Percentiles rank a stretch among this genome's conserved stretches.
These are phyloP conservation scores for Biancaea sappan DNA, from an alignment of 306 rosid genomes.

Conservation along the genomic window DNA sequence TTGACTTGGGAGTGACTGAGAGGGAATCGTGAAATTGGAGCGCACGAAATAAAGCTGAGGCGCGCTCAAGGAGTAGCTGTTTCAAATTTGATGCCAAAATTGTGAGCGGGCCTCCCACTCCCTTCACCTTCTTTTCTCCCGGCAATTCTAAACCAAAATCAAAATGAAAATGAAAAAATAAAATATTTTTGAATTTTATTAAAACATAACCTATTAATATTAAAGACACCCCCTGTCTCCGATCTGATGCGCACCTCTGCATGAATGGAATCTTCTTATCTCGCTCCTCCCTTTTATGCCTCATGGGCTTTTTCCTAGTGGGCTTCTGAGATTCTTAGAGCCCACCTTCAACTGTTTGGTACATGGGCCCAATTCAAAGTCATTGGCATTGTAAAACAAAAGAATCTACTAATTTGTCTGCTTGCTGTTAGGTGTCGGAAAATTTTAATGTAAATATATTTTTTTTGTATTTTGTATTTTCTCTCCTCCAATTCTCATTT, in stretches of 20 bases:
- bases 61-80: constrained; percentile 37
- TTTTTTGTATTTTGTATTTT: too few relatives aligned
- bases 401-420: too few relatives aligned
- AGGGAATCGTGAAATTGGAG: constrained; percentile 28
- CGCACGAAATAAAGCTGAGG: constrained; percentile 21
- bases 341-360: background rate
- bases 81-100: constrained; percentile 63
- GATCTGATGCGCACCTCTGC: background rate
- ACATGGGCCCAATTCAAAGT: background rate
- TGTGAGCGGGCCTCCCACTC: constrained; percentile 45
- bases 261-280: constrained; percentile 3
- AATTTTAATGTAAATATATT: too few relatives aligned
- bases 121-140: constrained; percentile 28
- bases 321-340: background rate
- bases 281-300: background rate
- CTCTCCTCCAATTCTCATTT: too few relatives aligned
- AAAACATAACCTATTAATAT: background rate
- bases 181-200: background rate
- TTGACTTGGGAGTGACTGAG: constrained; percentile 1
- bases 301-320: background rate
- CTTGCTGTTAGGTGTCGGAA: too few relatives aligned
- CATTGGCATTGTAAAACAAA: too few relatives aligned
- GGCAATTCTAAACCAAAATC: constrained; percentile 27
- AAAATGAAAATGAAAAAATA: background rate
- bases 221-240: background rate